Evolutionary conservation across 495 filamentous ascomycete genomes (phyloP), one percentile per base, ranked within the genome.

Genomic region (Penicillium canariense): DNA sequence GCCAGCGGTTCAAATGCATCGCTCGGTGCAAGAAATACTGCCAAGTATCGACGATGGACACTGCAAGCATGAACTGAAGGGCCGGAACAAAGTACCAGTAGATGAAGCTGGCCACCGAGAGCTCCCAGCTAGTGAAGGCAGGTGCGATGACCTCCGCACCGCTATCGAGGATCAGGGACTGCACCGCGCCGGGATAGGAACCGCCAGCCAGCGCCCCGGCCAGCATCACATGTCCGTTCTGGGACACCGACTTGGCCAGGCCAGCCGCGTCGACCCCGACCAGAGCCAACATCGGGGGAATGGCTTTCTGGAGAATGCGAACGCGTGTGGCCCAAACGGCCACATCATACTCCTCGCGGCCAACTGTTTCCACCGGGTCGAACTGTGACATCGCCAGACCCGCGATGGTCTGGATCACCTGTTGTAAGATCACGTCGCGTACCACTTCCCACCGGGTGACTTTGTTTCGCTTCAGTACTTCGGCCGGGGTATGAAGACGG

Each of bases 1-100:
- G 86, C 88, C 89, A 97, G 65, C 89, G 89, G 71, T 95, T 93
- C 74, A 91, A 71, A 68, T 98, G 94, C 91, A 97, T 96, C 34
- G 83, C 83, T 23, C 94, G 87, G 75, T 98, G 94, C 66, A 87
- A 78, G 73, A 96, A 96, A 76, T 98, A 98, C 62, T 98, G 91
- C 90, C 92, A 96, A 30, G 91, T 95, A 74, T 98, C 94, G 54
- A 96, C 79, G 54, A 89, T 69, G 53, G 79, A 74, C 58, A 92
- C 81, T 30, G 84, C 94, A 28, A 88, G 50, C 54, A 80, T 69
- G 61, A 96, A 83, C 68, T 96, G 91, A 38, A 90, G 47, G 14
- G 75, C 76, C 2, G 94, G 94, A 39, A 96, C 76, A 22, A 89
- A 67, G 50, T 84, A 72, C 81, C 86, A 88, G 77, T 96, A 96